Conservation (phyloP, 2,329 filamentous ascomycete species). For the Penicillium sp. region DNA sequence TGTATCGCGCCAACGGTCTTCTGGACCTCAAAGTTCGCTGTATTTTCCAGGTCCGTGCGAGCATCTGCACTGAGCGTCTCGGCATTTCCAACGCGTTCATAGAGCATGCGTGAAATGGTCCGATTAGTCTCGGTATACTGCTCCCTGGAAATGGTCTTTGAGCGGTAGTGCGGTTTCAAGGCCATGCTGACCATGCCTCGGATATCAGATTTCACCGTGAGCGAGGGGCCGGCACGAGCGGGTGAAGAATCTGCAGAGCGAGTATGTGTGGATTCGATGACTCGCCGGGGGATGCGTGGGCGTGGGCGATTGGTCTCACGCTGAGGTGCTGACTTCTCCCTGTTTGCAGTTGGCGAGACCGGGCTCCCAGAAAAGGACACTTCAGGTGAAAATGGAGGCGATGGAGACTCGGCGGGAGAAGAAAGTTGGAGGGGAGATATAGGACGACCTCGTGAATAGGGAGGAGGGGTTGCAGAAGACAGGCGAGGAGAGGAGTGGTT, state of each 20-base stretch:
- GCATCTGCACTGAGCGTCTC: conserved; percentile 65
- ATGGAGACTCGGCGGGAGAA: conserved; percentile 34
- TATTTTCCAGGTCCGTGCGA: conserved; percentile 70
- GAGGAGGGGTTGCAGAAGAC: conserved; percentile 43
- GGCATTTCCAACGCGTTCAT: conserved; percentile 64
- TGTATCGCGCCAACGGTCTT: conserved; percentile 61
- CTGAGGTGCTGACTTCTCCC: conserved; percentile 13
- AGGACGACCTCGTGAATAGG: conserved; percentile 35
- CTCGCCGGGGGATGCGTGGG: conserved; percentile 30
- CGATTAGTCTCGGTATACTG: conserved; percentile 93
- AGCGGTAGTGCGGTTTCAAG: conserved; percentile 79
- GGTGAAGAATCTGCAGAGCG: conserved; percentile 68
- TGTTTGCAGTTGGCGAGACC: conserved; percentile 22
- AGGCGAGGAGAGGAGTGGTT: conserved; percentile 44
- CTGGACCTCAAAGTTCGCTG: conserved; percentile 77
- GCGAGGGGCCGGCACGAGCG: conserved; percentile 65
- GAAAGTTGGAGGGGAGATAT: conserved; percentile 40
- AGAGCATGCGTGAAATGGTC: conserved; percentile 82
- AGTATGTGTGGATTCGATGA: conserved; percentile 22
- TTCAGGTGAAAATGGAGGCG: conserved; percentile 64
- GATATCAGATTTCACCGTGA: conserved; percentile 83
- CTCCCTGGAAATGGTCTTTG: conserved; percentile 77
- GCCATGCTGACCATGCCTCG: conserved; percentile 84
- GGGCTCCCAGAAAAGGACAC: conserved; percentile 67
- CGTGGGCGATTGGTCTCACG: conserved; percentile 20